Conservation (phyloP, 148 eudicot species). For the Rhododendron kiyosumense region DNA sequence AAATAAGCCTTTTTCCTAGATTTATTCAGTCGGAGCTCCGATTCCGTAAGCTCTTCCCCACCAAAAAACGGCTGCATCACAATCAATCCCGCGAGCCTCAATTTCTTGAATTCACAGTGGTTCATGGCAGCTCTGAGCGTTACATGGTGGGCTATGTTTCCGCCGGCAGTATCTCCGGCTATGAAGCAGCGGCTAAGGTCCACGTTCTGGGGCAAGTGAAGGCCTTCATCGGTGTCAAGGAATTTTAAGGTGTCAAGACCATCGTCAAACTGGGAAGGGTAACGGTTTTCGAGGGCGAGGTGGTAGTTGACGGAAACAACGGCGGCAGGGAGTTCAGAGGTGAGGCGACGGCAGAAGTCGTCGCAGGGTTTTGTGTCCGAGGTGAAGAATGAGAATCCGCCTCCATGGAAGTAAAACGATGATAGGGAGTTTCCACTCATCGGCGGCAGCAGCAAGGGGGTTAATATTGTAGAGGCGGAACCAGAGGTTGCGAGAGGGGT, state of each 20-base stretch:
- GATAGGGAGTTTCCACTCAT: background rate
- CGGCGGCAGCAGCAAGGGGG: background rate
- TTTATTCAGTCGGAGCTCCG: conserved; percentile 26
- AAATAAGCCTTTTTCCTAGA: conserved; percentile 27
- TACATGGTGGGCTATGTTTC: conserved; percentile 39
- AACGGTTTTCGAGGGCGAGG: conserved; percentile 1
- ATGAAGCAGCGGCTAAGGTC: conserved; percentile 33
- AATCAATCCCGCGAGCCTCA: conserved; percentile 27
- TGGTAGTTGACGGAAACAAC: conserved; percentile 11
- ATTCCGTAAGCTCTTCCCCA: conserved; percentile 28
- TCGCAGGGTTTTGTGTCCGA: background rate
- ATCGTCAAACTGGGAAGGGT: background rate
- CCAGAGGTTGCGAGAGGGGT: conserved; percentile 2
- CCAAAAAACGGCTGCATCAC: conserved; percentile 39
- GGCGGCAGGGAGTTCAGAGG: background rate
- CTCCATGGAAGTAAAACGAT: conserved; percentile 10
- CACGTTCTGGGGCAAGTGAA: conserved; percentile 10
- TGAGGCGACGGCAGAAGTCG: conserved; percentile 3
- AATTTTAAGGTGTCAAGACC: conserved; percentile 8
- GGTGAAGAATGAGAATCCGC: background rate
- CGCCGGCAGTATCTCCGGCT: conserved; percentile 45
- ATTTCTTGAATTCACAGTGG: conserved; percentile 6
- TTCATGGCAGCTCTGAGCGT: conserved; percentile 6
- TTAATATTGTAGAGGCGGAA: background rate
- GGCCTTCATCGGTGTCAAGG: conserved; percentile 16